phyloP scores from a whole-genome alignment of 2,329 filamentous ascomycete genomes.

The Exophiala calicioides region DNA sequence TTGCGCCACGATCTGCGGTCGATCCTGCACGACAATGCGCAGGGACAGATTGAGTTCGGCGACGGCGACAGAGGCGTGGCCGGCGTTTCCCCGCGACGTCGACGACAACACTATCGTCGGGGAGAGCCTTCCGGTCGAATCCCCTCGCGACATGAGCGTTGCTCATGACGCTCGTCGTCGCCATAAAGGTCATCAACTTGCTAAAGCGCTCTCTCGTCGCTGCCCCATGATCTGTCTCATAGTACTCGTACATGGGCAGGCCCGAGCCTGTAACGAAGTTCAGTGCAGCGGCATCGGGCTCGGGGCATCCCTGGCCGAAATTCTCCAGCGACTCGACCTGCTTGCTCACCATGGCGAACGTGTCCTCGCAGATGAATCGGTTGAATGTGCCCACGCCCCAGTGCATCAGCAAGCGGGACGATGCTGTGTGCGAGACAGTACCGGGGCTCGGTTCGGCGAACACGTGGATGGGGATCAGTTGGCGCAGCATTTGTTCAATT shows the following conservation, averaged over 20 bases:
- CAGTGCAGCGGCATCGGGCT: slow-evolving; percentile 32
- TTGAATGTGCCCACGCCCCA: slow-evolving; percentile 17
- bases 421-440: slow-evolving; percentile 22
- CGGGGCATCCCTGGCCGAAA: slow-evolving; percentile 27
- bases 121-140: slow-evolving; percentile 39
- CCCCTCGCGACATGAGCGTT: slow-evolving; percentile 17
- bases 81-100: slow-evolving; percentile 41
- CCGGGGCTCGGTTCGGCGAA: slow-evolving; percentile 23
- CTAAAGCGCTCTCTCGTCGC: slow-evolving; percentile 17
- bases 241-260: slow-evolving; percentile 37
- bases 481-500: slow-evolving; percentile 25
- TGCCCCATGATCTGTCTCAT: slow-evolving; percentile 12
- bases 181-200: slow-evolving; percentile 22
- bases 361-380: slow-evolving; percentile 16
- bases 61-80: slow-evolving; percentile 23
- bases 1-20: slow-evolving; percentile 19
- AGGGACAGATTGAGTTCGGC: slow-evolving; percentile 17
- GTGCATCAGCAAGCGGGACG: slow-evolving; percentile 23
- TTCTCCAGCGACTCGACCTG: slow-evolving; percentile 33
- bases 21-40: slow-evolving; percentile 28
- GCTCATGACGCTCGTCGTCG: slow-evolving; percentile 17
- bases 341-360: slow-evolving; percentile 20
- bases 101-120: slow-evolving; percentile 50
- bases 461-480: slow-evolving; percentile 25
- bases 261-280: slow-evolving; percentile 36